Base-by-base conservation (phyloP, 257 asterid species). In the Solanum rostratum region DNA sequence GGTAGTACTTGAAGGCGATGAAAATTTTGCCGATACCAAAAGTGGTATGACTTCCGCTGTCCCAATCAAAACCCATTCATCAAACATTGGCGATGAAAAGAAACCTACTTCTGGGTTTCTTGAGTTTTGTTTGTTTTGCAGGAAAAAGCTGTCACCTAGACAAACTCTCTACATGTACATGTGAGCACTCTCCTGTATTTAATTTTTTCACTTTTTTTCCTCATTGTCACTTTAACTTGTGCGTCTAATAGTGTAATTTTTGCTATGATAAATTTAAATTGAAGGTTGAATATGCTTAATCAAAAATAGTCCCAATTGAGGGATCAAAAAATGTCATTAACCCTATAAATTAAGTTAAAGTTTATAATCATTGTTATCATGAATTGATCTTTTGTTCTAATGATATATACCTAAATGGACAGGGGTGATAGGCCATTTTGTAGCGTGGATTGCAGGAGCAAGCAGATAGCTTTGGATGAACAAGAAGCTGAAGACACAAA, bases 141-240 rank as follows among this genome's bases (percentile, higher is more conserved):
- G 65, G 66, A 89, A 84, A 19, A 93, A 89, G 57, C 92, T 96
- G 80, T 83, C 84, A 87, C 95, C 97, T 27, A 93, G 87, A 9
- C 93, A 90, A 73, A 97, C 95, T 85, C 93, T 95, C 90, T 96
- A 91, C 87, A 96, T 96, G 98, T 96, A 96, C 94, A 95, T 92
- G 99, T 96, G 89, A 94, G 91, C 54, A n/a, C 16, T 15, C 16
- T 10, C 3, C 13, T 30, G 6, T 65, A 29, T 14, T 29, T 43
- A n/a, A n/a, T 71, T n/a, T 41, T 4, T 24, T 45, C 6, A 20
- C 18, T 43, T 2, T 3, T 45, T 73, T 22, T 5, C 8, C 13
- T 22, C 10, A 10, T n/a, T 57, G 1, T 73, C 13, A 22, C 37
- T 50, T 65, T 20, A n/a, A 4, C 12, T 33, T 68, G 14, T 7